These are phyloP conservation scores for Scenedesmus sp. DNA, from an alignment of 163 green algal species.

Conservation along the genomic window DNA sequence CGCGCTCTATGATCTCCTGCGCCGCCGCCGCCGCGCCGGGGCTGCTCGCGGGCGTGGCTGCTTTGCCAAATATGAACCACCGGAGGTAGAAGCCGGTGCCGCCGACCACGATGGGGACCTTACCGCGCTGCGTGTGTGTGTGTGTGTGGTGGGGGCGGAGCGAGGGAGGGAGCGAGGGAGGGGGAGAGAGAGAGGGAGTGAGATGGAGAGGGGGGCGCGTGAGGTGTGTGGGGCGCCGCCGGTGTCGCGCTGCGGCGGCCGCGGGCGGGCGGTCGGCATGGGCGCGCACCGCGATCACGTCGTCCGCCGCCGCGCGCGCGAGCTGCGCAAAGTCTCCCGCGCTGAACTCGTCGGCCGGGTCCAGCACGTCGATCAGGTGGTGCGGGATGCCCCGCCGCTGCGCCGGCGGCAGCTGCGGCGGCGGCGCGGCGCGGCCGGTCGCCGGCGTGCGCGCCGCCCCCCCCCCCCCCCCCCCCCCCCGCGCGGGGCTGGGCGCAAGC, in stretches of 20 bases:
- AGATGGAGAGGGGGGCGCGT: too few relatives aligned
- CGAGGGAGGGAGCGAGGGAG: too few relatives aligned
- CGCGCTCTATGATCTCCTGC: slow-evolving; percentile 38
- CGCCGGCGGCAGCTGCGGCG: slow-evolving; percentile 64
- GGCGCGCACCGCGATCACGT: slow-evolving; percentile 83
- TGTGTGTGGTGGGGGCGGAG: too few relatives aligned
- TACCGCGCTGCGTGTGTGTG: slow-evolving; percentile 76
- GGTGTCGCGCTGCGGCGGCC: too few relatives aligned
- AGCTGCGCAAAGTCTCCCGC: slow-evolving; percentile 87
- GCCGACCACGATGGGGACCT: slow-evolving; percentile 90
- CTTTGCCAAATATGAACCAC: slow-evolving; percentile 88
- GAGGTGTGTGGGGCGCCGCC: too few relatives aligned
- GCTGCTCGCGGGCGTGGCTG: slow-evolving; percentile 63
- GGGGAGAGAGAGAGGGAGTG: too few relatives aligned
- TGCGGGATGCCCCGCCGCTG: slow-evolving; percentile 83
- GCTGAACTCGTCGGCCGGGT: slow-evolving; percentile 79
- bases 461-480: too few relatives aligned
- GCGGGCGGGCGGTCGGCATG: too few relatives aligned
- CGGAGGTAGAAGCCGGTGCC: slow-evolving; percentile 97
- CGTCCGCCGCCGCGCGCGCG: slow-evolving; percentile 64
- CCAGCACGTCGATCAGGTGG: slow-evolving; percentile 92
- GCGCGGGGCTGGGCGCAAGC: neutral
- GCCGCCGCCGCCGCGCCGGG: slow-evolving; percentile 49
- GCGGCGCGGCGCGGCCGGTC: too few relatives aligned
- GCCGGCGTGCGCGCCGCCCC: too few relatives aligned